Conservation (phyloP, 108 stramenopile genomes). For the Schizochytrium sp. region DNA sequence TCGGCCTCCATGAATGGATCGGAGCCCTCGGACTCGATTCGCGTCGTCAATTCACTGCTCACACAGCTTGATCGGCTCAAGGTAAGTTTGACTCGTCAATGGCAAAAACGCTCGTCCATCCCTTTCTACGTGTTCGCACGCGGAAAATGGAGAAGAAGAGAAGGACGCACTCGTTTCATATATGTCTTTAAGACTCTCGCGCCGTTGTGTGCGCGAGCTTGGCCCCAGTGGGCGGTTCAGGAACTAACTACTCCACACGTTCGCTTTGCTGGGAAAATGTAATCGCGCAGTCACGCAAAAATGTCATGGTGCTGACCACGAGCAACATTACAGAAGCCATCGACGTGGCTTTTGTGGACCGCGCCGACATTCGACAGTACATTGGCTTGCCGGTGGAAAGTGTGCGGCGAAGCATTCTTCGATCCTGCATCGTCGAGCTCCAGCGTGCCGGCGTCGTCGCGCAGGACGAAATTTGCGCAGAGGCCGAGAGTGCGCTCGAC, state of each 20-base stretch:
- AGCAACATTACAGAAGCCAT: constrained; percentile 64
- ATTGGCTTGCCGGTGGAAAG: constrained; percentile 40
- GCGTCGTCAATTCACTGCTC: constrained; percentile 64
- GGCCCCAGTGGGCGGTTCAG: too few relatives aligned
- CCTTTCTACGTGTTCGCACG: too few relatives aligned
- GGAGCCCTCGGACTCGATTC: constrained; percentile 61
- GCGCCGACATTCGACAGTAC: constrained; percentile 62
- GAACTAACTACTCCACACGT: too few relatives aligned
- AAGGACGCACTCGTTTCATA: too few relatives aligned
- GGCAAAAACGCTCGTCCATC: too few relatives aligned
- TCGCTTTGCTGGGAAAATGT: background rate
- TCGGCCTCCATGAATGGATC: background rate
- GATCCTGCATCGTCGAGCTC: constrained; percentile 59
- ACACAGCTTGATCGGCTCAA: constrained; percentile 64
- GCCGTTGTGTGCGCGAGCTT: too few relatives aligned
- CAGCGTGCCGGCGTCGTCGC: constrained; percentile 50
- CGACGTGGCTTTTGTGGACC: constrained; percentile 70
- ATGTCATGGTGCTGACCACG: constrained; percentile 69
- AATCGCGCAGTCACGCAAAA: constrained; percentile 36
- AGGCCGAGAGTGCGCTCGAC: background rate
- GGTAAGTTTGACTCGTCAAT: background rate
- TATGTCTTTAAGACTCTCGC: too few relatives aligned
- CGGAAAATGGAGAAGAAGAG: too few relatives aligned
- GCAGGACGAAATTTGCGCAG: background rate
- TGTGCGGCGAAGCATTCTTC: constrained; percentile 58